Evolutionary conservation across 2,329 filamentous ascomycete genomes (phyloP).

Genomic region (Fusarium heterosporum): DNA sequence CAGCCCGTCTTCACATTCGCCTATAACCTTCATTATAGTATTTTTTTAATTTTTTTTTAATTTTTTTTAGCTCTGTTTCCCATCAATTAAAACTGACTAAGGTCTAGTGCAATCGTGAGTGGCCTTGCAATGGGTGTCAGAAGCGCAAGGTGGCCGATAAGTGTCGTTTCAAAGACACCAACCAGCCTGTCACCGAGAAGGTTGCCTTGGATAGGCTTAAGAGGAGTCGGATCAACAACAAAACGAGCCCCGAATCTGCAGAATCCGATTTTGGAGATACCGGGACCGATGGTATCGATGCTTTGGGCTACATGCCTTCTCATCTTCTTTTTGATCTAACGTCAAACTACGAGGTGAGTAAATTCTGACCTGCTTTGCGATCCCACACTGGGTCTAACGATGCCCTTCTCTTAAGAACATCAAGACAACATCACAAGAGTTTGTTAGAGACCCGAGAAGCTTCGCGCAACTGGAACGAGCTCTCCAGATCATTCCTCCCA

Average conservation of each 20-base stretch:
- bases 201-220: constrained; percentile 32
- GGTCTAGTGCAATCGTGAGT: constrained; percentile 54
- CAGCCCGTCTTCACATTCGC: not conserved
- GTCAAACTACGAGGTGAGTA: constrained; percentile 44
- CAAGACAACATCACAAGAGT: constrained; percentile 39
- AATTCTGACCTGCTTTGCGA: not conserved
- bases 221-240: constrained; percentile 43
- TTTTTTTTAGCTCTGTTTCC: not conserved
- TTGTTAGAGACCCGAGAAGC: constrained; percentile 35
- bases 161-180: constrained; percentile 50
- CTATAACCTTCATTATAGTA: not conserved
- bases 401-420: constrained; percentile 5
- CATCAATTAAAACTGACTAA: constrained; percentile 19
- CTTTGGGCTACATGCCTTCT: constrained; percentile 52
- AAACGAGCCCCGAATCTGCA: constrained; percentile 28
- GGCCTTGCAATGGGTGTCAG: constrained; percentile 56
- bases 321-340: constrained; percentile 50
- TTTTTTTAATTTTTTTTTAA: no score
- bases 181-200: constrained; percentile 42
- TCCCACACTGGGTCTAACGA: not conserved
- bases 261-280: constrained; percentile 44
- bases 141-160: constrained; percentile 55
- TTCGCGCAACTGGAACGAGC: constrained; percentile 51
- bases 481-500: constrained; percentile 49
- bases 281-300: constrained; percentile 49